Evolutionary conservation across 1,139 yeast species (phyloP).

Genomic region (Kazachstania sp.): DNA sequence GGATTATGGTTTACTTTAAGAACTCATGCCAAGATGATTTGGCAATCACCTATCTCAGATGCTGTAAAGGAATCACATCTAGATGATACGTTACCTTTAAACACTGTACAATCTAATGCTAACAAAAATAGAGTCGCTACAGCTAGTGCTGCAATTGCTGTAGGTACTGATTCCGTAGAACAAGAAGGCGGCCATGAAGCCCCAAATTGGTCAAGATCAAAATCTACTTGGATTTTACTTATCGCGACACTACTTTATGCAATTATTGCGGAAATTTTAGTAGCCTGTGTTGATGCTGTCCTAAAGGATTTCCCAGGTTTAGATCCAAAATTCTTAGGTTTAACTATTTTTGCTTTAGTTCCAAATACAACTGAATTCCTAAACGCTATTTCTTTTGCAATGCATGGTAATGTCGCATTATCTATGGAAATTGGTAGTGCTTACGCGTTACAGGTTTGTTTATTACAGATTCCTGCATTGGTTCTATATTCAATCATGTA

Average conservation of each 20-base stretch:
- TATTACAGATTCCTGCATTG: slow-evolving; percentile 86
- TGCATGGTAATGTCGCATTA: slow-evolving; percentile 89
- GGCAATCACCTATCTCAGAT: slow-evolving; percentile 61
- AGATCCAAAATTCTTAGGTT: slow-evolving; percentile 82
- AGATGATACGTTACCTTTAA: slow-evolving; percentile 13
- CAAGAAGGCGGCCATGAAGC: slow-evolving; percentile 77
- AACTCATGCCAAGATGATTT: slow-evolving; percentile 92
- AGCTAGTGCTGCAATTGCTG: too few relatives aligned
- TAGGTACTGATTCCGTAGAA: too few relatives aligned
- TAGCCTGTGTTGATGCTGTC: slow-evolving; percentile 88
- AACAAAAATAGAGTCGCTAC: background rate
- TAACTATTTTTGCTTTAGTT: slow-evolving; percentile 89
- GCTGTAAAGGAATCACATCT: slow-evolving; percentile 11
- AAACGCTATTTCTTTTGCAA: slow-evolving; percentile 94
- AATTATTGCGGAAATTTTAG: slow-evolving; percentile 87
- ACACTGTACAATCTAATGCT: slow-evolving; percentile 5
- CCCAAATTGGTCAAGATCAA: slow-evolving; percentile 89
- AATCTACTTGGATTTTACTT: slow-evolving; percentile 75
- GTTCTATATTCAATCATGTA: slow-evolving; percentile 62
- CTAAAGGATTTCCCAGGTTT: slow-evolving; percentile 59
- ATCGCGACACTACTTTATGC: slow-evolving; percentile 86
- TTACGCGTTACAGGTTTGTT: slow-evolving; percentile 92
- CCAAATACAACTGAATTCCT: slow-evolving; percentile 96
- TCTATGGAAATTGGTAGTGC: slow-evolving; percentile 98
- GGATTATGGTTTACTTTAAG: slow-evolving; percentile 89